These are phyloP conservation scores for Ogataea allantospora DNA, from an alignment of 805 yeast species.

Conservation along the genomic window DNA sequence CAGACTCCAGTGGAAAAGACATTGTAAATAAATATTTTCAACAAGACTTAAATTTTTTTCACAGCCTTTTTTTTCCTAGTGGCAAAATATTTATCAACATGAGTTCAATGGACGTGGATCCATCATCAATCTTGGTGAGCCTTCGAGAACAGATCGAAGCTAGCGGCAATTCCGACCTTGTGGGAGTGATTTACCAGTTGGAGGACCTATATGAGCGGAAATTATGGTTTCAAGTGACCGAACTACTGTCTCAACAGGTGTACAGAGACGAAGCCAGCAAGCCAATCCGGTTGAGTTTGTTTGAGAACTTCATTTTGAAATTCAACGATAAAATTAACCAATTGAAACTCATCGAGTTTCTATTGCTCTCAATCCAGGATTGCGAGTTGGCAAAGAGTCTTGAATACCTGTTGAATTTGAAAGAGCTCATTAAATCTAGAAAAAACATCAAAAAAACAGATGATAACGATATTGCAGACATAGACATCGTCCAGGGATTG, in stretches of 20 bases:
- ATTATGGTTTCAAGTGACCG: conserved; percentile 92
- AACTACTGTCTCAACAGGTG: conserved; percentile 54
- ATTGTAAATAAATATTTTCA: background rate
- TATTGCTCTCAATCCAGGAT: conserved; percentile 50
- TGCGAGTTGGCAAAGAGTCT: conserved; percentile 48
- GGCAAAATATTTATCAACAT: conserved; percentile 7
- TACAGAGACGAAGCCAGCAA: conserved; percentile 53
- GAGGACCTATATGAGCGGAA: conserved; percentile 87
- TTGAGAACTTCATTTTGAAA: conserved; percentile 63
- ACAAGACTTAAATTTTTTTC: conserved; percentile 1
- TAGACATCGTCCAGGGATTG: conserved; percentile 47
- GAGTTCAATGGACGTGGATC: conserved; percentile 34
- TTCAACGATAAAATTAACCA: conserved; percentile 75
- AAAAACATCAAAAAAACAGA: conserved; percentile 30
- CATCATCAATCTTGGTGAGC: conserved; percentile 51
- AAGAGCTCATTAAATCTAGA: conserved; percentile 44
- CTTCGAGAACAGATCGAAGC: conserved; percentile 66
- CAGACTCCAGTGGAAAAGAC: conserved; percentile 23
- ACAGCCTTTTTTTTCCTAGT: conserved; percentile 6
- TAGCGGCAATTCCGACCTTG: conserved; percentile 43
- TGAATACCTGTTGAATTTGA: conserved; percentile 43
- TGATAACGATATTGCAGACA: conserved; percentile 32
- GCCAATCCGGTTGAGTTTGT: conserved; percentile 62
- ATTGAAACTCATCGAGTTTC: conserved; percentile 73
- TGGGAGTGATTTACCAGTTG: conserved; percentile 60